phyloP scores from a whole-genome alignment of 2,329 filamentous ascomycete species.

The Lithohypha guttulata region DNA sequence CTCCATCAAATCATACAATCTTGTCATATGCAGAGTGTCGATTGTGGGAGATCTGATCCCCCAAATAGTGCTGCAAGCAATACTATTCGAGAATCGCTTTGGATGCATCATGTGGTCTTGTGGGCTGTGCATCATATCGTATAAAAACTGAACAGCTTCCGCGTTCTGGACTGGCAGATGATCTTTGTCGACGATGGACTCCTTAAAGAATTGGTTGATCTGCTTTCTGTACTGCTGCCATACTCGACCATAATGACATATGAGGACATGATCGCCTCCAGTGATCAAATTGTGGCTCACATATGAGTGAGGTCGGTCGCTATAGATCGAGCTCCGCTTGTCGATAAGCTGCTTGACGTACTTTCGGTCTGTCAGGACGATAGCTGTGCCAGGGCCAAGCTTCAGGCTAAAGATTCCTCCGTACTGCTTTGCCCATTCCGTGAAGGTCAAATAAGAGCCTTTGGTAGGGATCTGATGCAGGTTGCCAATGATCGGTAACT shows the following conservation, averaged over 20 bases:
- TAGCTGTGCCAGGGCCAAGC: slow-evolving; percentile 30
- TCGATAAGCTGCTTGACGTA: slow-evolving; percentile 37
- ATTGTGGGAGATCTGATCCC: slow-evolving; percentile 27
- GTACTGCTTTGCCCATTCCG: slow-evolving; percentile 35
- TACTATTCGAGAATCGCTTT: slow-evolving; percentile 40
- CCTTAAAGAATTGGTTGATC: slow-evolving; percentile 37
- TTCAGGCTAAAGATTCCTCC: slow-evolving; percentile 37
- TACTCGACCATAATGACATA: slow-evolving; percentile 37
- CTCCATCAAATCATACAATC: slow-evolving; percentile 35
- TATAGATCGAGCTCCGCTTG: slow-evolving; percentile 36
- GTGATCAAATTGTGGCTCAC: slow-evolving; percentile 36
- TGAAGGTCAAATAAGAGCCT: slow-evolving; percentile 31
- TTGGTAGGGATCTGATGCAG: slow-evolving; percentile 30
- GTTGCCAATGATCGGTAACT: slow-evolving; percentile 34
- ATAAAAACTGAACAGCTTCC: slow-evolving; percentile 39
- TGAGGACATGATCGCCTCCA: slow-evolving; percentile 37
- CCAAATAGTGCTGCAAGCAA: slow-evolving; percentile 30
- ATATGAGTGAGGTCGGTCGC: slow-evolving; percentile 33
- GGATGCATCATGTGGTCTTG: slow-evolving; percentile 39
- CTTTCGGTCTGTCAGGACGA: slow-evolving; percentile 33
- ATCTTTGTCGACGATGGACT: slow-evolving; percentile 34
- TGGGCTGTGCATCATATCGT: slow-evolving; percentile 34
- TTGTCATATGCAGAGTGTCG: slow-evolving; percentile 28
- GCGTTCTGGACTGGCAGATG: slow-evolving; percentile 37
- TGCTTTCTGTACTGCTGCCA: slow-evolving; percentile 40